phyloP scores from a whole-genome alignment of 192 early-diverging fungal species.

The Allomyces macrogynus region DNA sequence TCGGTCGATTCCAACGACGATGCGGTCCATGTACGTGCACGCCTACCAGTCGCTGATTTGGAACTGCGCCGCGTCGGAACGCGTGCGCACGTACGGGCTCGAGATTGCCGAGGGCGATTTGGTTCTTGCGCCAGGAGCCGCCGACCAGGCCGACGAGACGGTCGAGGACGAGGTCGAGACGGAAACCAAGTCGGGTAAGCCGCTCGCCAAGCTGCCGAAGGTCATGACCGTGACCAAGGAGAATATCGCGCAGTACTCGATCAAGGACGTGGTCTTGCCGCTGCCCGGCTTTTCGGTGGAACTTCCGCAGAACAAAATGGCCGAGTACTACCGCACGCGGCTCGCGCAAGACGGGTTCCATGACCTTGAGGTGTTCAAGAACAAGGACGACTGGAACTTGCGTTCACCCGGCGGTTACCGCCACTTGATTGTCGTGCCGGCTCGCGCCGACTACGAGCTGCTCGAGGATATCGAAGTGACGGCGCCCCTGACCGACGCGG shows the following conservation, averaged over 20 bases:
- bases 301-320: slow-evolving; percentile 60
- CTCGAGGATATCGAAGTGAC: not conserved
- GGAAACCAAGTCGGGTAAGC: slow-evolving; percentile 5
- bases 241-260: slow-evolving; percentile 44
- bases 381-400: slow-evolving; percentile 18
- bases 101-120: slow-evolving; percentile 69
- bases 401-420: slow-evolving; percentile 43
- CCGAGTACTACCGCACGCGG: slow-evolving; percentile 36
- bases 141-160: slow-evolving; percentile 12
- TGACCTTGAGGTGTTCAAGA: slow-evolving; percentile 31
- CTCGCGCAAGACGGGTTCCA: slow-evolving; percentile 58
- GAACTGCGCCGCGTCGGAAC: slow-evolving; percentile 66
- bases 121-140: slow-evolving; percentile 25
- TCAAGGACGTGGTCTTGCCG: slow-evolving; percentile 83
- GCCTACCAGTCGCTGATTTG: slow-evolving; percentile 89
- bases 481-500: not conserved
- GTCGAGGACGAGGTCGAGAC: slow-evolving; percentile 8
- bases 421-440: slow-evolving; percentile 10
- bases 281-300: slow-evolving; percentile 56
- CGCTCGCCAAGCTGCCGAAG: slow-evolving; percentile 3
- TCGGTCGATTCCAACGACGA: slow-evolving; percentile 52
- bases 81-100: slow-evolving; percentile 44
- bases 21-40: slow-evolving; percentile 84
- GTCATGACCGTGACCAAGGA: slow-evolving; percentile 41
- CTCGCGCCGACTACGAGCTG: not conserved